Percentiles rank a stretch among this genome's conserved stretches.
Conservation (phyloP, 352 stramenopile species). For the Phytophthora macrochlamydospora region DNA sequence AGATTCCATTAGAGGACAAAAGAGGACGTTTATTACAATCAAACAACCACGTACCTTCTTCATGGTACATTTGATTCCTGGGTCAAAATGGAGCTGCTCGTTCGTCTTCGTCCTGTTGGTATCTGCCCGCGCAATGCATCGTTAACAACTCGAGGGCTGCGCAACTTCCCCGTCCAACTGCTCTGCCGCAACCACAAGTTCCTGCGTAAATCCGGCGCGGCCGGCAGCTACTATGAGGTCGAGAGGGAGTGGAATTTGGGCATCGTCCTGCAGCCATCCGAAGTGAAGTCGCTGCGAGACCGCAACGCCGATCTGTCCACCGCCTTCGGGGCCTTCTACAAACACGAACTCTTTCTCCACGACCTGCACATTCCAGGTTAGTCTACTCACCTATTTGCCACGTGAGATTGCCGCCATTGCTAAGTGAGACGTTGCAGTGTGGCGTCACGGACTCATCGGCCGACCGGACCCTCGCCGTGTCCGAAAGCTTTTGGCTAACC, state of each 20-base stretch:
- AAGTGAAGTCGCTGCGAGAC: slow-evolving; percentile 77
- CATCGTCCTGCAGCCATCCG: slow-evolving; percentile 70
- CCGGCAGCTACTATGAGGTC: slow-evolving; percentile 55
- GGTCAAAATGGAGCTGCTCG: slow-evolving; percentile 9
- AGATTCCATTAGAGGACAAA: too few relatives aligned
- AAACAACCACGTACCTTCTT: background rate
- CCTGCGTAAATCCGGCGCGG: slow-evolving; percentile 37
- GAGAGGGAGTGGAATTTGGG: slow-evolving; percentile 80
- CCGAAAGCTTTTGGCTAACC: slow-evolving; percentile 77
- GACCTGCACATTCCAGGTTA: slow-evolving; percentile 80
- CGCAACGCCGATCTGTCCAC: slow-evolving; percentile 75
- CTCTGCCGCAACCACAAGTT: slow-evolving; percentile 76
- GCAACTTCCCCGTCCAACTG: slow-evolving; percentile 65
- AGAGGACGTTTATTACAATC: too few relatives aligned
- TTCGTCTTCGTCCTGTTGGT: slow-evolving; percentile 1
- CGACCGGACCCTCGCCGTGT: slow-evolving; percentile 69
- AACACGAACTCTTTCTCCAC: slow-evolving; percentile 76
- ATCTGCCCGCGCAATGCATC: background rate
- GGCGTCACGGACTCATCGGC: slow-evolving; percentile 75
- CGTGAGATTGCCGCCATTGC: background rate
- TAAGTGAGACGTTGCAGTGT: slow-evolving; percentile 43
- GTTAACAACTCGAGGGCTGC: slow-evolving; percentile 32
- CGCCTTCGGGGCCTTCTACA: slow-evolving; percentile 79
- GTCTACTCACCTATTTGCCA: background rate
- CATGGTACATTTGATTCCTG: slow-evolving; percentile 4